A percentile compares a stretch with the other conserved stretches of the same genome.
phyloP scores from a whole-genome alignment of 78 protist species.

The Paratrimastix pyriformis region DNA sequence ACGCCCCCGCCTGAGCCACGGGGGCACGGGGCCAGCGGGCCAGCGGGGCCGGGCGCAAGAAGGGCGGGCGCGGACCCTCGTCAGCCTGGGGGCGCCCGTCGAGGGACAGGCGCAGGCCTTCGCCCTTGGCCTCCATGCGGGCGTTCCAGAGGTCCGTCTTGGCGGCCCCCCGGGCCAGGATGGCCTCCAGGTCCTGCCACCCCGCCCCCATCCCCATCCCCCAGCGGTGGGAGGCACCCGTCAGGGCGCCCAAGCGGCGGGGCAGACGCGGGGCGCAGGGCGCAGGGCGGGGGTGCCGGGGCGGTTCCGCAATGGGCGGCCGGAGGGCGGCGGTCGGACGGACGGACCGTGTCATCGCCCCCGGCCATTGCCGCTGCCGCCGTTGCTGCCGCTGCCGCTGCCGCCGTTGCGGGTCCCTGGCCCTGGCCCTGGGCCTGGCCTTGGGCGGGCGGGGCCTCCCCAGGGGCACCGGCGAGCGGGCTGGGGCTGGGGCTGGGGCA shows the following conservation, averaged over 20 bases:
- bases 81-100: too few species aligned
- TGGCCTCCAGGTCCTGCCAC: neutral
- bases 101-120: neutral
- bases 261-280: neutral
- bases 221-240: too few species aligned
- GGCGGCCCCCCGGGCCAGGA: neutral
- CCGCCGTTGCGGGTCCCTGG: neutral
- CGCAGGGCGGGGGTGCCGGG: neutral
- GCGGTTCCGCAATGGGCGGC: too few species aligned
- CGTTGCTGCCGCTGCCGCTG: neutral
- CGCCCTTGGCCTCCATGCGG: constrained; percentile 3
- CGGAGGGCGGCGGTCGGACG: neutral
- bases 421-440: neutral
- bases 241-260: neutral
- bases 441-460: neutral
- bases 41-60: too few species aligned
- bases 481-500: too few species aligned
- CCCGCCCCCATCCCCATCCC: too few species aligned
- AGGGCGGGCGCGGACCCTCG: too few species aligned
- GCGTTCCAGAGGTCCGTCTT: constrained; percentile 2
- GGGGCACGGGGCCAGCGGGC: too few species aligned
- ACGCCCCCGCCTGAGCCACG: too few species aligned
- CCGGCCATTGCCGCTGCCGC: neutral
- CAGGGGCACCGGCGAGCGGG: too few species aligned
- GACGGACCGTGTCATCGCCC: neutral